A percentile compares a stretch with the other conserved stretches of the same genome.
phyloP scores from a whole-genome alignment of 306 rosid species.

The Gastrolobium bilobum region DNA sequence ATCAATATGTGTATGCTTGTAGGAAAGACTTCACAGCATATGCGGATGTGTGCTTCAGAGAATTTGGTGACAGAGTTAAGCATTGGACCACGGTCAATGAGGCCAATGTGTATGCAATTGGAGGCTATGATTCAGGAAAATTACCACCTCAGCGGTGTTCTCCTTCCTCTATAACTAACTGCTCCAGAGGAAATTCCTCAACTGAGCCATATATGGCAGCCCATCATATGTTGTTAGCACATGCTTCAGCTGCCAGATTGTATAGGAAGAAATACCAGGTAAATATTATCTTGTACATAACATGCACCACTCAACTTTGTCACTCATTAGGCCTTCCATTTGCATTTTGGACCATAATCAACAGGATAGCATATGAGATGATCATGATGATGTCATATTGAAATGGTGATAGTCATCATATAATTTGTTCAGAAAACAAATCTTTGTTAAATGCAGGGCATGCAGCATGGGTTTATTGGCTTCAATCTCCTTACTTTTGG shows the following conservation, averaged over 20 bases:
- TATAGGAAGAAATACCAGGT: constrained; percentile 59
- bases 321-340: constrained; percentile 6
- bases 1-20: constrained; percentile 7
- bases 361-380: neutral
- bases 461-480: constrained; percentile 71
- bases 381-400: neutral
- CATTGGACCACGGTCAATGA: constrained; percentile 68
- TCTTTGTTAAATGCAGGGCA: constrained; percentile 55
- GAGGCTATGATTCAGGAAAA: constrained; percentile 43
- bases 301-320: neutral
- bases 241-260: constrained; percentile 53
- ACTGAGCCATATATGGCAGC: constrained; percentile 63
- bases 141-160: constrained; percentile 58
- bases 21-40: constrained; percentile 60
- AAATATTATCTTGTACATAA: neutral
- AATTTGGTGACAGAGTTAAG: constrained; percentile 66
- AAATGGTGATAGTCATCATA: neutral
- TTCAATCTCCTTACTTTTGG: constrained; percentile 53
- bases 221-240: constrained; percentile 59
- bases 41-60: constrained; percentile 61
- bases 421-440: neutral
- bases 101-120: constrained; percentile 25
- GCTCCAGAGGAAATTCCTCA: constrained; percentile 63
- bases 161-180: constrained; percentile 12
- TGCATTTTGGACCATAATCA: neutral